These are phyloP conservation scores for Trypanosoma scelopori DNA, from an alignment of 208 protist genomes.

Conservation along the genomic window DNA sequence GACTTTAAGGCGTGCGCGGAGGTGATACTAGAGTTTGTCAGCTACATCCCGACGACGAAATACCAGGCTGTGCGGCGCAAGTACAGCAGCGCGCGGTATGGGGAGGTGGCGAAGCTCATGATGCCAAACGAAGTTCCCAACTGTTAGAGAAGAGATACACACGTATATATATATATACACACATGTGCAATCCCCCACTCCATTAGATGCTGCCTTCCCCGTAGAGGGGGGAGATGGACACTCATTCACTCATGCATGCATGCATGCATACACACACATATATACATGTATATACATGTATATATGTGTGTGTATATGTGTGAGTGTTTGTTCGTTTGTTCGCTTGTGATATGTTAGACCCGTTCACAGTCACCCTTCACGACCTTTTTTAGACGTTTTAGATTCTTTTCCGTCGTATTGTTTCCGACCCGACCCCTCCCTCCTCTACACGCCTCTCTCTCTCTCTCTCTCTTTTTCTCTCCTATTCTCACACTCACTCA, in stretches of 20 bases:
- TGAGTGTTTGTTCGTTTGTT: too few relatives aligned
- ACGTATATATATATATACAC: background rate
- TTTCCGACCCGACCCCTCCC: too few relatives aligned
- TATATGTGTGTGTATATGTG: conserved; percentile 23
- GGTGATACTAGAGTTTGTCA: conserved; percentile 78
- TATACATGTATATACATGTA: conserved; percentile 7
- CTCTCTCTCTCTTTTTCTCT: background rate
- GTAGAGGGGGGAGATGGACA: background rate
- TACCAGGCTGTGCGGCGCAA: conserved; percentile 88
- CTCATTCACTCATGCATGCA: conserved; percentile 4
- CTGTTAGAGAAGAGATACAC: conserved; percentile 20
- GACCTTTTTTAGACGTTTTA: conserved; percentile 17
- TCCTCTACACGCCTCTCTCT: too few relatives aligned
- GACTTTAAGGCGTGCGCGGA: conserved; percentile 80
- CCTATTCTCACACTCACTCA: too few relatives aligned
- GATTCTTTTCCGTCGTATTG: background rate
- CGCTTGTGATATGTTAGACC: conserved; percentile 16
- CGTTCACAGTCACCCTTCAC: too few relatives aligned
- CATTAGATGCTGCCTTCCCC: too few relatives aligned
- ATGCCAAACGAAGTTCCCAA: conserved; percentile 63
- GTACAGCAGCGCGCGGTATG: conserved; percentile 77
- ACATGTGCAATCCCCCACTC: too few relatives aligned
- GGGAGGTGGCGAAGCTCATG: conserved; percentile 72
- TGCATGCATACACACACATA: conserved; percentile 2
- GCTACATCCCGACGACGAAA: conserved; percentile 77